These are phyloP conservation scores for Russula sp. DNA, from an alignment of 768 basidiomycete genomes.

Conservation along the genomic window DNA sequence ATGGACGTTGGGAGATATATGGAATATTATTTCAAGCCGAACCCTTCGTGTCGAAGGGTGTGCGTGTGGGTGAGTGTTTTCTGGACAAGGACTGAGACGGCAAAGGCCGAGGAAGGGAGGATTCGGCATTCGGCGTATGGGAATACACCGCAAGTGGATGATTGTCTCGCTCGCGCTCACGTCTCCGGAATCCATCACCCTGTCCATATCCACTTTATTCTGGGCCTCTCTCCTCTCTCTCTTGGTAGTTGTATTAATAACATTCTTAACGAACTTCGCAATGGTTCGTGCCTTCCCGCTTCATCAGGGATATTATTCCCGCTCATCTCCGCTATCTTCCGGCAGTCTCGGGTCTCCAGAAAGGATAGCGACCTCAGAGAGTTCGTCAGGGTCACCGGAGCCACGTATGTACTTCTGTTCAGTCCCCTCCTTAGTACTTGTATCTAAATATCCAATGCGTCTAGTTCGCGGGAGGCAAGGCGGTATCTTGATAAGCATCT, in stretches of 20 bases:
- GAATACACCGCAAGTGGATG: background rate
- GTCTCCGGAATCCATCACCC: slow-evolving; percentile 8
- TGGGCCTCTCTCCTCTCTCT: slow-evolving; percentile 9
- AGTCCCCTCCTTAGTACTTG: background rate
- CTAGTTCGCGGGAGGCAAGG: slow-evolving; percentile 53
- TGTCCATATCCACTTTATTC: slow-evolving; percentile 2
- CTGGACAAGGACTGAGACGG: background rate
- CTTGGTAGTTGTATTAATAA: slow-evolving; percentile 10
- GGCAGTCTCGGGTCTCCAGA: slow-evolving; percentile 24
- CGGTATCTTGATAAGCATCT: slow-evolving; percentile 69
- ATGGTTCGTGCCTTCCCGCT: slow-evolving; percentile 14
- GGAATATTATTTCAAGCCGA: background rate
- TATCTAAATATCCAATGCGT: background rate
- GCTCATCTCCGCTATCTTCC: slow-evolving; percentile 1
- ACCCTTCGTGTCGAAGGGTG: background rate
- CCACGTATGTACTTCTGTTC: slow-evolving; percentile 21
- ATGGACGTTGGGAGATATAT: too few species aligned
- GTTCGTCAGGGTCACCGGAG: slow-evolving; percentile 24
- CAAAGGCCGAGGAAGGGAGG: background rate
- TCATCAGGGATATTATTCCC: background rate
- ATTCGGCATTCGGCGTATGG: slow-evolving; percentile 1
- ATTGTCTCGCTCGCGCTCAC: slow-evolving; percentile 1
- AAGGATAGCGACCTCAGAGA: slow-evolving; percentile 23
- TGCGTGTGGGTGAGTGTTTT: too few species aligned
- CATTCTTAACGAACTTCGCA: slow-evolving; percentile 11